Conservation (phyloP, 768 basidiomycete species). For the Omphalotus guepiniiformis region DNA sequence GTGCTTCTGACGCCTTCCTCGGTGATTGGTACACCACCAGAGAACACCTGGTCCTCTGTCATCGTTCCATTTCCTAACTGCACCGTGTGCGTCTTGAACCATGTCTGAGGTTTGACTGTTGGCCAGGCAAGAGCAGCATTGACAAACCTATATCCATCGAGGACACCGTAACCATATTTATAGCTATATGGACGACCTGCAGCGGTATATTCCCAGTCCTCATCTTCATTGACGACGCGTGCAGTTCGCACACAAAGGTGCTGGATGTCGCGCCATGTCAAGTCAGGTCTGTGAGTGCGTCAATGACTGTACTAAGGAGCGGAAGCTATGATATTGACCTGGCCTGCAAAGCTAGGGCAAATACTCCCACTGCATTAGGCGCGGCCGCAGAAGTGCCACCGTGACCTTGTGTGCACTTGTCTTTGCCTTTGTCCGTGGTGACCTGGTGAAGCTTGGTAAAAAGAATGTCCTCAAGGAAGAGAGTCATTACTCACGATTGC, state of each 20-base stretch:
- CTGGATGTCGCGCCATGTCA: constrained; percentile 96
- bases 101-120: constrained; percentile 90
- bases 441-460: constrained; percentile 68
- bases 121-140: constrained; percentile 79
- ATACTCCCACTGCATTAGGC: constrained; percentile 91
- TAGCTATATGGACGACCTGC: constrained; percentile 65
- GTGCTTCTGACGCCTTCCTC: constrained; percentile 60
- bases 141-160: constrained; percentile 82
- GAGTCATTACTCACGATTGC: constrained; percentile 67
- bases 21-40: constrained; percentile 64
- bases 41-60: constrained; percentile 45
- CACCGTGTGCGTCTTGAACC: constrained; percentile 76
- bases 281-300: constrained; percentile 69
- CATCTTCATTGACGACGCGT: constrained; percentile 75
- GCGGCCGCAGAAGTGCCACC: constrained; percentile 98
- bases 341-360: constrained; percentile 84
- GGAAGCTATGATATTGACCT: neutral
- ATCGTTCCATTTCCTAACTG: constrained; percentile 42
- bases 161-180: constrained; percentile 92
- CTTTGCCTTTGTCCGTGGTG: constrained; percentile 89
- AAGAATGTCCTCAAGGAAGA: constrained; percentile 12
- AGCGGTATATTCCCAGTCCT: constrained; percentile 88
- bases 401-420: constrained; percentile 75
- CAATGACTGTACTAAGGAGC: neutral
- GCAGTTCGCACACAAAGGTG: constrained; percentile 80